Percentiles rank a stretch among this genome's conserved stretches.
phyloP scores from a whole-genome alignment of 352 stramenopile genomes.

The Phytophthora macrochlamydospora region DNA sequence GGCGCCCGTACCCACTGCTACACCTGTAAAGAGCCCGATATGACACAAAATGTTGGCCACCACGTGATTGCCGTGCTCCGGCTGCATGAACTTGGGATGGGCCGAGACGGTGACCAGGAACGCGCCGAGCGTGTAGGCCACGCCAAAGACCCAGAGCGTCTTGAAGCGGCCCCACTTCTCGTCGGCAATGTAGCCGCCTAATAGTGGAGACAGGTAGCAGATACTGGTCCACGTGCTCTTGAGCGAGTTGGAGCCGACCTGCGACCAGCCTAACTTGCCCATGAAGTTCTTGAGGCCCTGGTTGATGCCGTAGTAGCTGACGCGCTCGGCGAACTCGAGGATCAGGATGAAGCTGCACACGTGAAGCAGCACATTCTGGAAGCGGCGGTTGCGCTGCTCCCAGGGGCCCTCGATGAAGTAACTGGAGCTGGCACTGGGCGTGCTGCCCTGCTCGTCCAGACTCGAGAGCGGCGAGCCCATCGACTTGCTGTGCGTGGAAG shows the following conservation, averaged over 20 bases:
- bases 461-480: constrained; percentile 41
- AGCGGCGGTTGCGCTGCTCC: constrained; percentile 78
- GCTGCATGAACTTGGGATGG: constrained; percentile 58
- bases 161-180: constrained; percentile 88
- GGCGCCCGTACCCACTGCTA: constrained; percentile 79
- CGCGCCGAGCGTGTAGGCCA: constrained; percentile 78
- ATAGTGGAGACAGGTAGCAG: constrained; percentile 82
- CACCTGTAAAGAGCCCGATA: constrained; percentile 73
- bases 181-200: constrained; percentile 86
- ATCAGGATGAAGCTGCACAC: constrained; percentile 89
- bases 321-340: constrained; percentile 83
- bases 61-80: constrained; percentile 41
- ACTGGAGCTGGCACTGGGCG: constrained; percentile 56
- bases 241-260: constrained; percentile 85
- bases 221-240: constrained; percentile 91
- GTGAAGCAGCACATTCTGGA: constrained; percentile 84
- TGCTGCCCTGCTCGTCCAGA: constrained; percentile 45
- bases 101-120: constrained; percentile 75
- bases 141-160: constrained; percentile 82
- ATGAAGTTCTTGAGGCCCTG: constrained; percentile 90
- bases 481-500: constrained; percentile 65
- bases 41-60: constrained; percentile 75
- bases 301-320: constrained; percentile 91
- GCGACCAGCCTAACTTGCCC: constrained; percentile 70
- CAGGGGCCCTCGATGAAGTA: constrained; percentile 81